Evolutionary conservation across 176 grass and related monocot species (phyloP), one percentile per base, ranked within the genome.

Genomic region (Miscanthus lutarioriparius): DNA sequence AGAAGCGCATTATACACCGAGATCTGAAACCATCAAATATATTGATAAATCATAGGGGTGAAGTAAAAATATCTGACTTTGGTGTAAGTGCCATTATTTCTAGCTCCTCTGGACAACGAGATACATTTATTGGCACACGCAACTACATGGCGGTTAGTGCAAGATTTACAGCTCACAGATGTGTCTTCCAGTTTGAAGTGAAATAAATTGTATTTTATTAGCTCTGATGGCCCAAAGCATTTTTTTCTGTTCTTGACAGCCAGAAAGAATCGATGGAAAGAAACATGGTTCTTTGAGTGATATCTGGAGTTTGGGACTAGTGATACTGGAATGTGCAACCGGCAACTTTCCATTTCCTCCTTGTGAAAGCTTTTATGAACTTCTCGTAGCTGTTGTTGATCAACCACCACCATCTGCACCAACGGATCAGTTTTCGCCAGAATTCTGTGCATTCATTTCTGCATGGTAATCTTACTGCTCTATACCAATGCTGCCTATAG

Each of bases 1-100:
- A 99, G 78, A 99, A 89, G 65, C 86, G 1, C 51, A 91, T 99
- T 35, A 94, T 99, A 86, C 91, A 99, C 77, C 54, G 96, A 82
- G 96, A 99, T 84, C 87, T 99, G 61, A 99, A 99, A 82, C 96
- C 96, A 39, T 99, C 91, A 26, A 99, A 99, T 80, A 99, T 99
- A 87, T 85, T 99, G 65, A 94, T 99, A 36, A 99, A 99, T 81
- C 96, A 99, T 74, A 88, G 61, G 79, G 96, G 96, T 65, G 91
- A 99, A 70, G 91, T 99, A 44, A 96, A 99, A 82, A 99, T 99
- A 96, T 92, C 96, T 8, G 96, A 99, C 77, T 99, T 99, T 74
- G 96, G 96, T 89, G 96, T 99, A 33, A 99, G 96, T 83, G 93
- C 93, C 40, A 99, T 86, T 78, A 89, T 94, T 59, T 73, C 87